Evolutionary conservation across 371 early-diverging fungal genomes (phyloP).

Genomic region (Apophysomyces variabilis): DNA sequence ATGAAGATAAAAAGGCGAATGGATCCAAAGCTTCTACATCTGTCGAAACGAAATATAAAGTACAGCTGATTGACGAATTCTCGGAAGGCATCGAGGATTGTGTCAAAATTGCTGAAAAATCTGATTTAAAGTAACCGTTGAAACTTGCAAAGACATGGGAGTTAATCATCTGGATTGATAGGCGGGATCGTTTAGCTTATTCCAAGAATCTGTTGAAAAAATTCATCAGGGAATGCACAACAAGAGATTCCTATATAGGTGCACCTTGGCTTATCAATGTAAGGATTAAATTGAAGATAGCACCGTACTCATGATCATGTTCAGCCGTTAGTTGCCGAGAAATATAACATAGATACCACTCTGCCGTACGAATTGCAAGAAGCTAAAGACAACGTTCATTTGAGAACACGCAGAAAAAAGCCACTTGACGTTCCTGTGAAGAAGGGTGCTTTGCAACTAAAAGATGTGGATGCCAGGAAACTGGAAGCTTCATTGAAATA

Average conservation of each 20-base stretch:
- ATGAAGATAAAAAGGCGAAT: slow-evolving; percentile 16
- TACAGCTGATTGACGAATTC: slow-evolving; percentile 44
- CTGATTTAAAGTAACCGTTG: slow-evolving; percentile 38
- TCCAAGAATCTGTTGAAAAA: slow-evolving; percentile 73
- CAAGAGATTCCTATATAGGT: slow-evolving; percentile 70
- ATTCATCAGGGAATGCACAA: slow-evolving; percentile 69
- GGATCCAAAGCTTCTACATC: background rate
- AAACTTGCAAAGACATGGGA: background rate
- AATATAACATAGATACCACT: slow-evolving; percentile 54
- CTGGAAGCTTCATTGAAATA: slow-evolving; percentile 52
- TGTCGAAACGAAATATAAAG: slow-evolving; percentile 24
- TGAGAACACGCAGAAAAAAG: slow-evolving; percentile 54
- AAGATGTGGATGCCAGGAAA: slow-evolving; percentile 29
- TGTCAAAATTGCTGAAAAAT: slow-evolving; percentile 29
- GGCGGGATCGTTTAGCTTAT: slow-evolving; percentile 71
- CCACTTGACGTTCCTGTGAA: slow-evolving; percentile 17
- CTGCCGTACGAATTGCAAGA: slow-evolving; percentile 53
- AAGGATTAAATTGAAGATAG: slow-evolving; percentile 2
- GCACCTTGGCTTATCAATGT: slow-evolving; percentile 79
- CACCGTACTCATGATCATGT: background rate
- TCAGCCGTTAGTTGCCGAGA: slow-evolving; percentile 46
- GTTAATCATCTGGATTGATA: slow-evolving; percentile 15
- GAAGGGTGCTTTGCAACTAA: slow-evolving; percentile 19
- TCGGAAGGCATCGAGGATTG: slow-evolving; percentile 44
- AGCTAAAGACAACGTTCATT: slow-evolving; percentile 45